Evolutionary conservation across 2,329 filamentous ascomycete genomes (phyloP), one percentile per base, ranked within the genome.

Genomic region (Macrophomina phaseolina): DNA sequence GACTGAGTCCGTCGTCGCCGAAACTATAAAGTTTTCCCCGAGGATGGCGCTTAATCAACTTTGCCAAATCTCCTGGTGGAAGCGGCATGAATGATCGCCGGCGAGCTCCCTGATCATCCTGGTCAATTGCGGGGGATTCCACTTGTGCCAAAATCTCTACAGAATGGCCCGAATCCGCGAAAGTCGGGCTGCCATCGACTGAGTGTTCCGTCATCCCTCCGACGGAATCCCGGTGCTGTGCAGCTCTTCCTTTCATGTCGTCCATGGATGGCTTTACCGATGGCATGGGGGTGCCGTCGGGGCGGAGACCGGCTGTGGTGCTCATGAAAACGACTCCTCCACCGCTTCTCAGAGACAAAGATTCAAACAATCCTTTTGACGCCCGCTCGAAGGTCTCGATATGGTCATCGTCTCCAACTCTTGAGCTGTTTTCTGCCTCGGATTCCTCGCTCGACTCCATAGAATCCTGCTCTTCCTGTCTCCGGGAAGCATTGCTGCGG

Each of bases 311-410:
- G 7, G 64, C 53, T 9, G 52, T 49, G 11, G 64, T 65, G 34
- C 45, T 65, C 64, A 82, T 81, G 2, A 80, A 72, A 12, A 85
- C 81, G 3, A 65, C 64, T 2, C 83, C 83, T n/a, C 84, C 82
- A 4, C 82, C 80, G 8, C 76, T 75, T 23, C 73, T 75, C 5
- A 84, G 52, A 46, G 80, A 80, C 9, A 86, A 73, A n/a, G 82
- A 81, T 66, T 84, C 79, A 1, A 80, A 78, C 3, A 86, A 74
- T 0, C 86, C 69, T 36, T 81, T 79, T 0, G 83, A 82, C 1
- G 84, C 84, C 28, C 83, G 77, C 12, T 76, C 73, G 65, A 85
- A 85, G 2, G 81, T 81, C 68, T 80, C 78, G 1, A 76, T 71
- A 67, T 80, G 79, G 2, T 77, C 73, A n/a, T 68, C 66, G 6